These are phyloP conservation scores for Agrocybe praecox DNA, from an alignment of 768 basidiomycete species.

Conservation along the genomic window DNA sequence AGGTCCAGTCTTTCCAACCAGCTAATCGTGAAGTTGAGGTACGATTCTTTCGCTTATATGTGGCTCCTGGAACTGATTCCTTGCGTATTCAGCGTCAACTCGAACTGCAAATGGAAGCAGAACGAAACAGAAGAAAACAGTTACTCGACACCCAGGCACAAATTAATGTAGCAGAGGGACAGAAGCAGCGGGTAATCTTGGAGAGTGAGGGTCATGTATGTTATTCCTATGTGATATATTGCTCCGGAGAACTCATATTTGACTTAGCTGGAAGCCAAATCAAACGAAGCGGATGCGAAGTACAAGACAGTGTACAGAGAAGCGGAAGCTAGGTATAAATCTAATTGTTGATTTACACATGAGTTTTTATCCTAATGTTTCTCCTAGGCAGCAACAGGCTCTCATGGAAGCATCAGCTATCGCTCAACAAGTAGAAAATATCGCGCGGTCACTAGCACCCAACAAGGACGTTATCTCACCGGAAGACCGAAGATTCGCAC, in stretches of 20 bases:
- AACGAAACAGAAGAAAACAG: slow-evolving; percentile 57
- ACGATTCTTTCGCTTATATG: background rate
- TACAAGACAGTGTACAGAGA: slow-evolving; percentile 53
- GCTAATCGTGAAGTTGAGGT: slow-evolving; percentile 64
- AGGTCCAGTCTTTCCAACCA: slow-evolving; percentile 62
- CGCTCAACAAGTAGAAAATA: slow-evolving; percentile 47
- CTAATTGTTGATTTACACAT: background rate
- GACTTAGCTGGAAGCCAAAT: slow-evolving; percentile 45
- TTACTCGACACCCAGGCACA: slow-evolving; percentile 59
- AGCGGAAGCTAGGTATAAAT: slow-evolving; percentile 46
- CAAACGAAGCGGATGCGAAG: slow-evolving; percentile 55
- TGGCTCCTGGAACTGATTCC: background rate
- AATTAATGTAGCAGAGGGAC: slow-evolving; percentile 60
- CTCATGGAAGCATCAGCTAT: slow-evolving; percentile 50
- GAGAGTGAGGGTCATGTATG: slow-evolving; percentile 56
- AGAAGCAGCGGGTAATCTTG: slow-evolving; percentile 57
- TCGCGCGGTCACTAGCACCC: slow-evolving; percentile 42
- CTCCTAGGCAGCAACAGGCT: slow-evolving; percentile 38
- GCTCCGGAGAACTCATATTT: background rate
- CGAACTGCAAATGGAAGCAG: slow-evolving; percentile 63
- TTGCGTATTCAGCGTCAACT: slow-evolving; percentile 46
- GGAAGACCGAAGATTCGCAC: slow-evolving; percentile 39
- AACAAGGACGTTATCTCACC: slow-evolving; percentile 27
- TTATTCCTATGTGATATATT: background rate
- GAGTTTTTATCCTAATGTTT: background rate